Conservation (phyloP, 2,329 filamentous ascomycete genomes). For the Fusarium palustre region DNA sequence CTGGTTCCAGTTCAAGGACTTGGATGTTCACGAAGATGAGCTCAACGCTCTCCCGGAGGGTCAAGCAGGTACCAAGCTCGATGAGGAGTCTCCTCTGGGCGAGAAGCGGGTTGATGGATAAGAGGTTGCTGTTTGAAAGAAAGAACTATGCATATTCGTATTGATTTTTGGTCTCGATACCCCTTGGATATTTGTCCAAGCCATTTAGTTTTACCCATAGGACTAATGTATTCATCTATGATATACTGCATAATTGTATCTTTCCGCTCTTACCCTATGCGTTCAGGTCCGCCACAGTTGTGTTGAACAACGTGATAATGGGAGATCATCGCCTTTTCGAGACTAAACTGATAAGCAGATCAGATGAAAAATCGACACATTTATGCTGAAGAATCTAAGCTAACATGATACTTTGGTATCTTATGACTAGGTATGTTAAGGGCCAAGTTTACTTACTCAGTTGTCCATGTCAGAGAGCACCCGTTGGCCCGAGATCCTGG, state of each 20-base stretch:
- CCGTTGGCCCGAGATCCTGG: background rate
- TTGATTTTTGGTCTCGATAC: slow-evolving; percentile 4
- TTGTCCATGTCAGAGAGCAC: background rate
- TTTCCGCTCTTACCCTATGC: background rate
- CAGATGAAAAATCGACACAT: background rate
- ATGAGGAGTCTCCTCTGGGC: slow-evolving; percentile 38
- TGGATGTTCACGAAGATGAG: slow-evolving; percentile 74
- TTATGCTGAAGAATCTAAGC: background rate
- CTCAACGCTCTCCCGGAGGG: slow-evolving; percentile 68
- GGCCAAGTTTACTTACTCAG: background rate
- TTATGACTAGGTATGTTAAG: background rate
- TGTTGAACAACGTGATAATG: background rate
- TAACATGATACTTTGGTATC: background rate
- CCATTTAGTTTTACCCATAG: background rate
- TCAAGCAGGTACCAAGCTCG: slow-evolving; percentile 41
- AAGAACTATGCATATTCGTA: background rate
- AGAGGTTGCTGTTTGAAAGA: background rate
- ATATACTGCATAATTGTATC: background rate
- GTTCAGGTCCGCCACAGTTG: background rate
- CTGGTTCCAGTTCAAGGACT: slow-evolving; percentile 70
- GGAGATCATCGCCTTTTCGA: background rate
- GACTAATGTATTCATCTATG: background rate
- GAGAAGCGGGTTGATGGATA: slow-evolving; percentile 38
- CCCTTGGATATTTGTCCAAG: background rate
- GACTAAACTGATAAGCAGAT: background rate